Evolutionary conservation across 2,329 filamentous ascomycete species (phyloP).

Genomic region (Aspergillus alliaceus): DNA sequence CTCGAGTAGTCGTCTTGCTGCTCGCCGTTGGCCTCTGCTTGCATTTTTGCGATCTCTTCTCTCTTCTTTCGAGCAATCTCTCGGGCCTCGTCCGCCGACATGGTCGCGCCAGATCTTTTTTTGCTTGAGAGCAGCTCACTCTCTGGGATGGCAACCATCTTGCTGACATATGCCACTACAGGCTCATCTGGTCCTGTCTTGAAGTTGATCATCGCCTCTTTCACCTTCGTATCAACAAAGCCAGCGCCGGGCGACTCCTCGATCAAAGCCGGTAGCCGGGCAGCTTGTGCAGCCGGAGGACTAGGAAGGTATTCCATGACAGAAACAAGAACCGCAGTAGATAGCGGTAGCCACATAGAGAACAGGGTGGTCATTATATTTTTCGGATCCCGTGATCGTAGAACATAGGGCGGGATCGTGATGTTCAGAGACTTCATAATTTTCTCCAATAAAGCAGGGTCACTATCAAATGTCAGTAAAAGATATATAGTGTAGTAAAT

Average conservation of each 20-base stretch:
- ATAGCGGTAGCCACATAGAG: slow-evolving; percentile 85
- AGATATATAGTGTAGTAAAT: neutral
- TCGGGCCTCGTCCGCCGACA: slow-evolving; percentile 86
- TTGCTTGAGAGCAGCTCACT: slow-evolving; percentile 84
- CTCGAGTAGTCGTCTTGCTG: slow-evolving; percentile 51
- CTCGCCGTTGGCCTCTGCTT: slow-evolving; percentile 55
- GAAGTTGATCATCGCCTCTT: slow-evolving; percentile 80
- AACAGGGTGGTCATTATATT: slow-evolving; percentile 85
- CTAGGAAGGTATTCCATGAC: slow-evolving; percentile 91
- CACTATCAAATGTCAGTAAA: slow-evolving; percentile 52
- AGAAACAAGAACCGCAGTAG: slow-evolving; percentile 87
- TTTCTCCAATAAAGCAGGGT: slow-evolving; percentile 81
- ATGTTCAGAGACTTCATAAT: slow-evolving; percentile 90
- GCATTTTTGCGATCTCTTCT: slow-evolving; percentile 79
- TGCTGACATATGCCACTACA: slow-evolving; percentile 92
- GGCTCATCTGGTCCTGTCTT: slow-evolving; percentile 69
- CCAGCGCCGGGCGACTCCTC: slow-evolving; percentile 75
- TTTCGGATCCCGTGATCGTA: slow-evolving; percentile 79
- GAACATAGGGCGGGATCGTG: slow-evolving; percentile 77
- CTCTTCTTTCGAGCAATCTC: slow-evolving; percentile 86
- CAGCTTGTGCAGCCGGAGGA: slow-evolving; percentile 74
- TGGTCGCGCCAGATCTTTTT: slow-evolving; percentile 67
- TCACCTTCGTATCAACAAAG: slow-evolving; percentile 67
- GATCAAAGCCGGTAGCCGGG: slow-evolving; percentile 76
- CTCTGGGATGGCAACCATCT: slow-evolving; percentile 94